Evolutionary conservation across 768 basidiomycete genomes (phyloP).

Genomic region (Xerocomellus intermedius): DNA sequence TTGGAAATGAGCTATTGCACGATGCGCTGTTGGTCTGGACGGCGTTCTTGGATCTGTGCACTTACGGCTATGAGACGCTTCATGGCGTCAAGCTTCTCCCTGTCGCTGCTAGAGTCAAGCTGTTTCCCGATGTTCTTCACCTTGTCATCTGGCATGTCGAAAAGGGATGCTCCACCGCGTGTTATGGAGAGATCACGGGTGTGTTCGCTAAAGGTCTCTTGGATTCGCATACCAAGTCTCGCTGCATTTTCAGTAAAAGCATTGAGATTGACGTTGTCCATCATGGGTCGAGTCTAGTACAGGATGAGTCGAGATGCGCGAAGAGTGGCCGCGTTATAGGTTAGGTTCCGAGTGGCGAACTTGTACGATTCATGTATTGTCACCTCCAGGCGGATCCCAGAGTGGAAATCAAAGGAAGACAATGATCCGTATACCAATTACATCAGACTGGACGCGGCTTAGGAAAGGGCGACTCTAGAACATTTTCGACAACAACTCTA

Average conservation of each 20-base stretch:
- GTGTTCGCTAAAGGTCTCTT: slow-evolving; percentile 79
- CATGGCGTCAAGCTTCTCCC: slow-evolving; percentile 93
- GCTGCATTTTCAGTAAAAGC: slow-evolving; percentile 77
- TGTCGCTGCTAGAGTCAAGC: slow-evolving; percentile 83
- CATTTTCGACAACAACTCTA: slow-evolving; percentile 6
- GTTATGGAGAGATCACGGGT: slow-evolving; percentile 68
- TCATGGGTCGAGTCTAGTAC: slow-evolving; percentile 10
- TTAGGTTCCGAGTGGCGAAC: neutral
- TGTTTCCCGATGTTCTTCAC: slow-evolving; percentile 80
- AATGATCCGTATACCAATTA: neutral
- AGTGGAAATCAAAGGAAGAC: neutral
- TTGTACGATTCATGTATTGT: slow-evolving; percentile 6
- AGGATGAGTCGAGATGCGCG: neutral
- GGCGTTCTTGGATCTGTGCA: slow-evolving; percentile 12
- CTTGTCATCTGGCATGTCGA: slow-evolving; percentile 78
- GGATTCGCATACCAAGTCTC: slow-evolving; percentile 76
- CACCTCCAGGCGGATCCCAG: neutral
- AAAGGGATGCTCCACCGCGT: slow-evolving; percentile 53
- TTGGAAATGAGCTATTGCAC: slow-evolving; percentile 80
- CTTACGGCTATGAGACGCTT: slow-evolving; percentile 90
- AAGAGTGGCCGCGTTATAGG: neutral
- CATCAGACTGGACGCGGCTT: neutral
- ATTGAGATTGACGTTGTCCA: slow-evolving; percentile 37
- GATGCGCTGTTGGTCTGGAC: neutral
- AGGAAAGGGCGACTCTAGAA: neutral